phyloP scores from a whole-genome alignment of 352 stramenopile species.

The Thalassiosira gravida region DNA sequence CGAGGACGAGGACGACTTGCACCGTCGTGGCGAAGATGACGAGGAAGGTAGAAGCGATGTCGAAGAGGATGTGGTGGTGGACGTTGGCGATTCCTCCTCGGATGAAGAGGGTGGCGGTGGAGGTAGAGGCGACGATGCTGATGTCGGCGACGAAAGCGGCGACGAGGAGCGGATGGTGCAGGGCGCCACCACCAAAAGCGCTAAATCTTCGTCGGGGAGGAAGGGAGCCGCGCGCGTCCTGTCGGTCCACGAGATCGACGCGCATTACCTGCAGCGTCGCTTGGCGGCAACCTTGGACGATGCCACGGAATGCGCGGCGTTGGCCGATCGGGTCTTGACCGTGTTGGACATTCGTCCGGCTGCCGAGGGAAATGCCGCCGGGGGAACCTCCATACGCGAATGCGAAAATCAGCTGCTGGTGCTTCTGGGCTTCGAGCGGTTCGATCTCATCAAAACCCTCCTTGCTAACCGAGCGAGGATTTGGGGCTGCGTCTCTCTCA shows the following conservation, averaged over 20 bases:
- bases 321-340: slow-evolving; percentile 91
- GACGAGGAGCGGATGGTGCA: slow-evolving; percentile 82
- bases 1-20: slow-evolving; percentile 64
- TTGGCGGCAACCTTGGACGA: slow-evolving; percentile 95
- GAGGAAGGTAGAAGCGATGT: slow-evolving; percentile 78
- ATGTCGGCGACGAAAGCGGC: slow-evolving; percentile 10
- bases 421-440: slow-evolving; percentile 97
- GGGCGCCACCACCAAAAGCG: slow-evolving; percentile 30
- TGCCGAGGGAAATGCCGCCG: not conserved
- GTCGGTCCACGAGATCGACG: slow-evolving; percentile 95
- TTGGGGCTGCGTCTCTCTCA: slow-evolving; percentile 95
- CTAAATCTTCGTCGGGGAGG: slow-evolving; percentile 30
- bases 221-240: slow-evolving; percentile 86
- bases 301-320: slow-evolving; percentile 90
- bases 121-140: slow-evolving; percentile 50
- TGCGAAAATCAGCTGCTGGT: slow-evolving; percentile 97
- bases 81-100: slow-evolving; percentile 55
- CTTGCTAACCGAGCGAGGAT: slow-evolving; percentile 95
- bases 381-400: slow-evolving; percentile 84
- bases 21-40: slow-evolving; percentile 49
- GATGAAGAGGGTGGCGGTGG: slow-evolving; percentile 42
- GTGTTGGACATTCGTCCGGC: slow-evolving; percentile 73
- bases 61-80: slow-evolving; percentile 90
- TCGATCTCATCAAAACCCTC: slow-evolving; percentile 98
- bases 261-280: slow-evolving; percentile 96